Evolutionary conservation across 2,329 filamentous ascomycete species (phyloP), one percentile per base, ranked within the genome.

Genomic region (Lecanicillium sp.): DNA sequence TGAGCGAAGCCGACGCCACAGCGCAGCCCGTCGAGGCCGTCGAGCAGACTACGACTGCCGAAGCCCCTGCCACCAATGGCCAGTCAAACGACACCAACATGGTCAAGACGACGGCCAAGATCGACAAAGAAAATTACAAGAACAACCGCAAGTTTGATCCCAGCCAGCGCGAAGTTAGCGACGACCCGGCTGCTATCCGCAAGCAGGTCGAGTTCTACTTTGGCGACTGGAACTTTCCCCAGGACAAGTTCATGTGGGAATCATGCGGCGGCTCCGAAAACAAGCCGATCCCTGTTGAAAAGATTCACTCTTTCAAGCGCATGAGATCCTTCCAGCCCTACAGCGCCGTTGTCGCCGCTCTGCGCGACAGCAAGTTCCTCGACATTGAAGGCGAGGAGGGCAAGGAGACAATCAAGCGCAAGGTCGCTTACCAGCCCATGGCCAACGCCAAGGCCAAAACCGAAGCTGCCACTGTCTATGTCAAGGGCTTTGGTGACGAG

Each of bases 141-240:
- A 75, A 77, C 50, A 82, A 83, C 49, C 70, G 71, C 60, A 86
- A 85, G 61, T 85, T 81, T 42, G 80, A 88, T 52, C 73, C 85
- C 35, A 78, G 78, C 35, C 60, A 68, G 27, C 74, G 78, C 47
- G 67, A 79, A 38, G 80, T 86, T 55, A 83, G 81, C 17, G 79
- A 83, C 51, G 85, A 95, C 59, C 84, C 84, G 2, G 71, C 70
- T 17, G 76, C 83, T 62, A 95, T 95, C 53, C 83, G 86, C 58
- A 82, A 82, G 56, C 89, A 94, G 73, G 85, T 95, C 51, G 88
- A 95, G 59, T 95, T 95, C 63, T 95, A 95, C 73, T 94, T 95
- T 64, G 85, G 85, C 53, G 85, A 94, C 60, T 85, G 82, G 54
- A 95, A 95, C 64, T 77, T 98, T 28, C 82, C 83, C 37, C 80